phyloP scores from a whole-genome alignment of 352 stramenopile species.

The Pythium sukuiense region DNA sequence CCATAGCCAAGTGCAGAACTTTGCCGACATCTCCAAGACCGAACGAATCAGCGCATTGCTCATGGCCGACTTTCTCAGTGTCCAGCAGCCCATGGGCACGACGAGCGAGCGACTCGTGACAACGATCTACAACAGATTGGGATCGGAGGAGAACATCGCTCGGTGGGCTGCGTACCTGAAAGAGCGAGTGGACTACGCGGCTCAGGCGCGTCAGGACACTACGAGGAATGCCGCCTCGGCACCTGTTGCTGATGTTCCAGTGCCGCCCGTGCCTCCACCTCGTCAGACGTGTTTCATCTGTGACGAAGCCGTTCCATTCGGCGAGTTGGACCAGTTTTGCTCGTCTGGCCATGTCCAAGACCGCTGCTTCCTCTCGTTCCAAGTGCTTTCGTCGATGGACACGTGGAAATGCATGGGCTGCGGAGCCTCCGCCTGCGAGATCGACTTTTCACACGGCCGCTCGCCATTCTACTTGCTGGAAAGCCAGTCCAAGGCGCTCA shows the following conservation, averaged over 20 bases:
- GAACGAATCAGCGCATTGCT: conserved; percentile 60
- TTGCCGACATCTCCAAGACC: conserved; percentile 32
- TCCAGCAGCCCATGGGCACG: conserved; percentile 43
- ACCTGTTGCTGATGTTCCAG: not conserved
- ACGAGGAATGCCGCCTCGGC: not conserved
- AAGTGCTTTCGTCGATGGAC: conserved; percentile 60
- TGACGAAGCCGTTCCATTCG: conserved; percentile 56
- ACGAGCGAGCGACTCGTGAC: conserved; percentile 46
- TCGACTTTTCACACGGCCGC: conserved; percentile 38
- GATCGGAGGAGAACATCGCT: conserved; percentile 41
- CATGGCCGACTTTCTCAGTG: conserved; percentile 83
- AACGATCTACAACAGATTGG: conserved; percentile 61
- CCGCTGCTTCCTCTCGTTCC: conserved; percentile 78
- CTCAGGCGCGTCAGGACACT: not conserved
- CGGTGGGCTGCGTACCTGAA: conserved; percentile 45
- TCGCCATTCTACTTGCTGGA: conserved; percentile 73
- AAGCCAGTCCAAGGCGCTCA: conserved; percentile 10
- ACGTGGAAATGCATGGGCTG: conserved; percentile 86
- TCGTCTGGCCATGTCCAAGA: conserved; percentile 63
- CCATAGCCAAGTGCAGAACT: conserved; percentile 63
- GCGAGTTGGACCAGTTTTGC: conserved; percentile 62
- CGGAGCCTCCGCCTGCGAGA: conserved; percentile 56
- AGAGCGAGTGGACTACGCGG: conserved; percentile 19
- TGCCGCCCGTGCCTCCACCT: conserved; percentile 37
- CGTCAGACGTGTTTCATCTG: conserved; percentile 75